A percentile compares a stretch with the other conserved stretches of the same genome.
Evolutionary conservation across 257 asterid genomes (phyloP).

Genomic region (Haberlea rhodopensis): DNA sequence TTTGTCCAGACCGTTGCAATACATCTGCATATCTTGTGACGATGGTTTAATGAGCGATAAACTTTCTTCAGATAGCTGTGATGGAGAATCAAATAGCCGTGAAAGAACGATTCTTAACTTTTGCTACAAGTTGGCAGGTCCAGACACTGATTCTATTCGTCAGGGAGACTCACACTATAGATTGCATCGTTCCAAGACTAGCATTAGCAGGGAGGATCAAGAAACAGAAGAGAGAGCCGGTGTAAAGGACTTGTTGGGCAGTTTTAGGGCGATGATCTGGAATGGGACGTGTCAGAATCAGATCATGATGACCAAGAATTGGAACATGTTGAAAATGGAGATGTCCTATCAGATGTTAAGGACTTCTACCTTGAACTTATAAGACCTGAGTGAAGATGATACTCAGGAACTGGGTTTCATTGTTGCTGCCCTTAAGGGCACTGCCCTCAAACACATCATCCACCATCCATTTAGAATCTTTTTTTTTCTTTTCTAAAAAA

Average conservation of each 20-base stretch:
- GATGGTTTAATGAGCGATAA: constrained; percentile 12
- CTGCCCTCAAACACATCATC: too few relatives aligned
- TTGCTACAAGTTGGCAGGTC: not conserved
- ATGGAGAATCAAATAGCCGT: constrained; percentile 9
- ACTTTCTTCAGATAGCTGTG: constrained; percentile 21
- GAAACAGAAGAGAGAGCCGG: constrained; percentile 9
- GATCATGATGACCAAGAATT: constrained; percentile 24
- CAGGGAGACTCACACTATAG: constrained; percentile 7
- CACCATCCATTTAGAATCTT: too few relatives aligned
- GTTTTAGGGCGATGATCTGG: constrained; percentile 22
- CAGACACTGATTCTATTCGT: constrained; percentile 10
- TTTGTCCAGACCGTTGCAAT: constrained; percentile 52
- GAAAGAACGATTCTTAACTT: constrained; percentile 10
- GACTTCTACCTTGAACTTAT: constrained; percentile 35
- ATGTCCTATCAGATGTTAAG: constrained; percentile 34
- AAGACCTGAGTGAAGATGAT: constrained; percentile 35
- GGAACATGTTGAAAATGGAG: constrained; percentile 24
- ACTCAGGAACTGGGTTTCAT: constrained; percentile 29
- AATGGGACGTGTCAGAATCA: constrained; percentile 16
- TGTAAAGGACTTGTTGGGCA: constrained; percentile 17
- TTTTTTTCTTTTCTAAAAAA: too few relatives aligned
- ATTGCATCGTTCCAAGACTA: not conserved
- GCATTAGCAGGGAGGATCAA: constrained; percentile 16
- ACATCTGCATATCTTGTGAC: constrained; percentile 39
- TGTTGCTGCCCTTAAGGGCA: too few relatives aligned